These are phyloP conservation scores for Clitopilus hobsonii DNA, from an alignment of 768 basidiomycete species.

Conservation along the genomic window DNA sequence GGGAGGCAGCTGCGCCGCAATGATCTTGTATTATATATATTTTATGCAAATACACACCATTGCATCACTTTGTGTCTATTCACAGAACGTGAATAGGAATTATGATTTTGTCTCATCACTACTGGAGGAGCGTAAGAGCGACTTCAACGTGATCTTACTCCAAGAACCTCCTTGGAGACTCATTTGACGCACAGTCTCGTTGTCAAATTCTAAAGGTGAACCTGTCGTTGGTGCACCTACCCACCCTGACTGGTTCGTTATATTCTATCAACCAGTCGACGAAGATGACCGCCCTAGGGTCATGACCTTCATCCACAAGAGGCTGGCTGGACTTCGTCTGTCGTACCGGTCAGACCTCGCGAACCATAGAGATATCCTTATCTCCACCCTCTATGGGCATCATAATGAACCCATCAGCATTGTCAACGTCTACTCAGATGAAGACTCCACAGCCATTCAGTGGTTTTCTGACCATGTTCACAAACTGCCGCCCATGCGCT, in stretches of 20 bases:
- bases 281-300: not conserved
- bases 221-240: no score
- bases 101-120: not conserved
- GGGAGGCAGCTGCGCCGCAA: not conserved
- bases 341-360: not conserved
- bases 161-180: no score
- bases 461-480: not conserved
- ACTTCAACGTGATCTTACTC: no score
- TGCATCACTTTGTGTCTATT: not conserved
- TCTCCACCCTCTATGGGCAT: not conserved
- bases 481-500: not conserved
- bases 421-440: not conserved
- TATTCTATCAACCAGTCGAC: not conserved
- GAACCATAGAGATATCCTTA: not conserved
- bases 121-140: no score
- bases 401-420: not conserved
- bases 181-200: no score
- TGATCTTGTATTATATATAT: not conserved
- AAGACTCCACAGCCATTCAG: not conserved
- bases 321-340: not conserved
- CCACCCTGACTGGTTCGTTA: not conserved
- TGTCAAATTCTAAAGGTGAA: no score
- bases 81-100: not conserved
- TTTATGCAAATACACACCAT: not conserved
- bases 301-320: no score